phyloP scores from a whole-genome alignment of 2,329 filamentous ascomycete species.

The Akanthomyces muscarius region DNA sequence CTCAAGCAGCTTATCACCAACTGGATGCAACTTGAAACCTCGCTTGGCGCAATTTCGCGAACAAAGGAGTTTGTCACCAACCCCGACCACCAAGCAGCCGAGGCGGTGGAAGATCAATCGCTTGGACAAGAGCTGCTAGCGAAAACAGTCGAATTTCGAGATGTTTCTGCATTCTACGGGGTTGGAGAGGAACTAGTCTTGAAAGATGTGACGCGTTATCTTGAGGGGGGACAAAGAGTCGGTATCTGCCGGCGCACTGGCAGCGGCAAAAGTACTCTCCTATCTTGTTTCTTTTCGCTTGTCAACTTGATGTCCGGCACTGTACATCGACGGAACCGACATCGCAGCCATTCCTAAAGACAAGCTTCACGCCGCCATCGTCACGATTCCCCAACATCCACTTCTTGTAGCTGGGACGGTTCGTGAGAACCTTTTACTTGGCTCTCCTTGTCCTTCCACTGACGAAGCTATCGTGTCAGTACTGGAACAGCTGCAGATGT shows the following conservation, averaged over 20 bases:
- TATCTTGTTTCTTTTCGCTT: conserved; percentile 4
- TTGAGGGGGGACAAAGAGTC: not conserved
- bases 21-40: no score
- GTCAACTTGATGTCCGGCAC: conserved; percentile 7
- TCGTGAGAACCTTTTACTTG: not conserved
- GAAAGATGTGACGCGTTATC: not conserved
- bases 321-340: not conserved
- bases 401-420: conserved; percentile 1
- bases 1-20: no score
- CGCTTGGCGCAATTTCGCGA: conserved; percentile 22
- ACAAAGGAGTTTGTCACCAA: conserved; percentile 22
- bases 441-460: not conserved
- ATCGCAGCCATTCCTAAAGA: conserved; percentile 1
- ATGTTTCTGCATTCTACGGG: conserved; percentile 1
- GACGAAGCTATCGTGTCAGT: not conserved
- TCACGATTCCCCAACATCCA: conserved; percentile 3
- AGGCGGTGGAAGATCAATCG: not conserved
- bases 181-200: not conserved
- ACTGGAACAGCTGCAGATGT: not conserved
- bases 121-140: not conserved
- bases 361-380: not conserved
- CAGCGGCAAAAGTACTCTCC: conserved; percentile 5
- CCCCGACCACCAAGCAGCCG: not conserved
- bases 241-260: conserved; percentile 8
- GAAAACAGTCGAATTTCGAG: not conserved